A percentile compares a stretch with the other conserved stretches of the same genome.
phyloP scores from a whole-genome alignment of 1,284 basidiomycete species.

The Anthracocystis walkeri region DNA sequence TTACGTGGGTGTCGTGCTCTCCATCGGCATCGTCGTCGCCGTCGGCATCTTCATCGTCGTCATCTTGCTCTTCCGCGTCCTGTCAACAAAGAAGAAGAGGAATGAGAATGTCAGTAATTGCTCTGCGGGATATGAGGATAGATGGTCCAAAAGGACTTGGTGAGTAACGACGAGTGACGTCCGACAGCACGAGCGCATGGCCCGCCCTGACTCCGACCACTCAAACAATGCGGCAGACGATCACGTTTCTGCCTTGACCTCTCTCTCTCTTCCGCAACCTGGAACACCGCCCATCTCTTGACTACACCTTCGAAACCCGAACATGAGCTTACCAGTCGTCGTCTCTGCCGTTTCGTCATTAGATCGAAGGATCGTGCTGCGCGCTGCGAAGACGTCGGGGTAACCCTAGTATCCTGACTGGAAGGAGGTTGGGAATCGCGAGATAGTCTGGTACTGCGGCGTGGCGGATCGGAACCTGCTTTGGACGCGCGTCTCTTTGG shows the following conservation, averaged over 20 bases:
- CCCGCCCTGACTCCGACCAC: not conserved
- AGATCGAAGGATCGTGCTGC: conserved; percentile 2
- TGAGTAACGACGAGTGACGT: conserved; percentile 16
- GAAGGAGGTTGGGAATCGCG: conserved; percentile 18
- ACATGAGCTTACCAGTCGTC: conserved; percentile 24
- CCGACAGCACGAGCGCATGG: not conserved
- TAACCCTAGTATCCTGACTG: conserved; percentile 5
- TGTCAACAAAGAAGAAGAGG: not conserved
- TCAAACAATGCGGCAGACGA: conserved; percentile 1
- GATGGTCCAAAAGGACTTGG: not conserved
- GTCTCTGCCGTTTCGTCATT: conserved; percentile 1
- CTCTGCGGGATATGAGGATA: not conserved
- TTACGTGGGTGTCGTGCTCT: conserved; percentile 24
- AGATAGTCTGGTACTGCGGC: conserved; percentile 28
- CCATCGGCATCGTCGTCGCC: conserved; percentile 31
- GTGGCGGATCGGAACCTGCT: conserved; percentile 3
- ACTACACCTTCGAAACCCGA: not conserved
- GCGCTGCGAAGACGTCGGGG: not conserved
- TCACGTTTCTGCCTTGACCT: not conserved
- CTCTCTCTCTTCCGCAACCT: not conserved
- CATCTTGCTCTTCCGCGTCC: conserved; percentile 33
- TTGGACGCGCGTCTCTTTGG: not conserved
- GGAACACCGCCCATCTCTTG: not conserved
- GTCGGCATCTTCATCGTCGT: conserved; percentile 46
- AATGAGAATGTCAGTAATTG: conserved; percentile 15